Conservation (phyloP, 2,329 filamentous ascomycete species). For the Curvularia hawaiiensis region DNA sequence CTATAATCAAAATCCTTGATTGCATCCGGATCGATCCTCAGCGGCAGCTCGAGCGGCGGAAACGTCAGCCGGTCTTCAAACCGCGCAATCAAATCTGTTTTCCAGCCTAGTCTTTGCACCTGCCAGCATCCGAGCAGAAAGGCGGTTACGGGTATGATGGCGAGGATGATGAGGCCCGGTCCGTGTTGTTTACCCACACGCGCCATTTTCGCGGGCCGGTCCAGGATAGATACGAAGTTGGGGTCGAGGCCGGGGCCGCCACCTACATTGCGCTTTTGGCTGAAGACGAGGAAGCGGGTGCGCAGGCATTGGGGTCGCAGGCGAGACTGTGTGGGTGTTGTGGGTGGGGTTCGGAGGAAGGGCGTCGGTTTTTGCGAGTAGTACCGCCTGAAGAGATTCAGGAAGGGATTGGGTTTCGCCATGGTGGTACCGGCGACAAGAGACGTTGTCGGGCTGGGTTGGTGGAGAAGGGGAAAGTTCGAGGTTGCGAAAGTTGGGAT, state of each 20-base stretch:
- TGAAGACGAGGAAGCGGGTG: conserved; percentile 26
- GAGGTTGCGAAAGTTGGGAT: conserved; percentile 10
- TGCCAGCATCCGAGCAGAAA: conserved; percentile 95
- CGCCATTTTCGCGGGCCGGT: conserved; percentile 82
- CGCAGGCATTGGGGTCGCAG: conserved; percentile 45
- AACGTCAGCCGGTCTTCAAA: conserved; percentile 91
- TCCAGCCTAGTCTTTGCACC: conserved; percentile 90
- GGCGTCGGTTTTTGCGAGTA: conserved; percentile 26
- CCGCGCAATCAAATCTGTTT: conserved; percentile 87
- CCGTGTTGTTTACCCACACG: conserved; percentile 77
- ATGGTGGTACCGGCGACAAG: conserved; percentile 23
- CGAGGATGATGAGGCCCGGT: conserved; percentile 78
- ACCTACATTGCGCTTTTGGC: conserved; percentile 28
- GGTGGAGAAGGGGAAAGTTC: conserved; percentile 4
- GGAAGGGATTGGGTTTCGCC: conserved; percentile 43
- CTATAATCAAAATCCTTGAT: conserved; percentile 92
- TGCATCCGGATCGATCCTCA: conserved; percentile 78
- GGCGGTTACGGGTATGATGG: conserved; percentile 87
- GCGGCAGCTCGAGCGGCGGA: conserved; percentile 82
- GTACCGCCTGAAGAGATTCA: conserved; percentile 38
- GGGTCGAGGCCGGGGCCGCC: conserved; percentile 67
- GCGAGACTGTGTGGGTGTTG: conserved; percentile 15
- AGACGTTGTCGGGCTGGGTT: not conserved
- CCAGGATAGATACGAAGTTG: conserved; percentile 82
- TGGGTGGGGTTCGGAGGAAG: conserved; percentile 10